phyloP scores from a whole-genome alignment of 192 early-diverging fungal genomes.

The Coemansia sp. region DNA sequence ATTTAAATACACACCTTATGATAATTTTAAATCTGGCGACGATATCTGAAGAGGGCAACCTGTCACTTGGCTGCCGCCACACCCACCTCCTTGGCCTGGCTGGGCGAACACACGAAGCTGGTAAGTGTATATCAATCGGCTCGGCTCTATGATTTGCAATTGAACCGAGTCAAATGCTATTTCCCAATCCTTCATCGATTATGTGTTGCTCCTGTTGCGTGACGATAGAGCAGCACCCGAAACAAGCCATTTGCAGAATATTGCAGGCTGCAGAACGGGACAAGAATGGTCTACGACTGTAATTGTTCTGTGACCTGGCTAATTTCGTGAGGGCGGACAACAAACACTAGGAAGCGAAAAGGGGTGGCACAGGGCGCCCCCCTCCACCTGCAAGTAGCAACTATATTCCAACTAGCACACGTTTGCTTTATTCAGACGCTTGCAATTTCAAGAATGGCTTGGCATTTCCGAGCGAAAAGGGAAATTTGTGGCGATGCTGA shows the following conservation, averaged over 20 bases:
- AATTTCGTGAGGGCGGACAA: not conserved
- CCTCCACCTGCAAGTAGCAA: not conserved
- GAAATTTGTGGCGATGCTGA: constrained; percentile 2
- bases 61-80: constrained; percentile 5
- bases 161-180: not conserved
- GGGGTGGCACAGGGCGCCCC: constrained; percentile 8
- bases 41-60: constrained; percentile 6
- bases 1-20: constrained; percentile 2
- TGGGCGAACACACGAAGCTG: too few relatives aligned
- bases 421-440: not conserved
- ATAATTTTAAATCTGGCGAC: constrained; percentile 7
- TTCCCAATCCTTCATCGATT: not conserved
- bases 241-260: constrained; percentile 1
- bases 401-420: not conserved
- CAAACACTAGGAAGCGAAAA: constrained; percentile 2
- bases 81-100: not conserved
- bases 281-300: not conserved
- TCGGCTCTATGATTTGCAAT: not conserved
- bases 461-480: not conserved
- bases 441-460: constrained; percentile 2
- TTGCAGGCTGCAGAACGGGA: not conserved
- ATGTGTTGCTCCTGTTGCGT: not conserved
- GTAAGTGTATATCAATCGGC: not conserved
- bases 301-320: not conserved
- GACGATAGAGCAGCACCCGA: constrained; percentile 2